Evolutionary conservation across 148 eudicot species (phyloP).

Genomic region (Camellia japonica): DNA sequence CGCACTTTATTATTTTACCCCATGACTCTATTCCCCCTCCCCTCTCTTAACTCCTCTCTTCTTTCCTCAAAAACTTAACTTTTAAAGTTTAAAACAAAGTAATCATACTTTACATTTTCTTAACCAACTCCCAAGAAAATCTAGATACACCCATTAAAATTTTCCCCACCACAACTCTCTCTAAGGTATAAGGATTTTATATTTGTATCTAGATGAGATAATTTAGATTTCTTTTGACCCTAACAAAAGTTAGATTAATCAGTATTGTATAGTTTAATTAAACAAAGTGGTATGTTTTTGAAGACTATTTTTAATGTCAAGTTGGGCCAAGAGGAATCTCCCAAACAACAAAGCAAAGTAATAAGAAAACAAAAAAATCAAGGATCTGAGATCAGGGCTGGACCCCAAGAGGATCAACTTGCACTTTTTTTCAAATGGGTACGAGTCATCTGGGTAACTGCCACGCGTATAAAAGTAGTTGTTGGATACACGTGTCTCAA

Average conservation of each 20-base stretch:
- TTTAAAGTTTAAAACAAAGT: no score
- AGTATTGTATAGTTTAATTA: background rate
- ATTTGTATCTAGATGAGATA: background rate
- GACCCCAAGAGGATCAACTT: constrained; percentile 17
- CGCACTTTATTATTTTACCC: no score
- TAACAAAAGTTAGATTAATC: background rate
- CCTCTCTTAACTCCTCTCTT: no score
- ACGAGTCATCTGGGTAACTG: constrained; percentile 5
- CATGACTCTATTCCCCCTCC: no score
- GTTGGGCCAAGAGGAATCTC: background rate
- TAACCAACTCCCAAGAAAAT: no score
- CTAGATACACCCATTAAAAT: no score
- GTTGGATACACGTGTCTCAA: constrained; percentile 6
- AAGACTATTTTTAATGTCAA: background rate
- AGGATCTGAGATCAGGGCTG: background rate
- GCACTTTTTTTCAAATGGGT: background rate
- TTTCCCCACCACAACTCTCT: no score
- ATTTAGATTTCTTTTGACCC: background rate
- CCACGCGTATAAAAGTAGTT: constrained; percentile 4
- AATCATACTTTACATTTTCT: no score
- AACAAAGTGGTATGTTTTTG: background rate
- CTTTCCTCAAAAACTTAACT: no score
- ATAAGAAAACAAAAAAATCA: no score
- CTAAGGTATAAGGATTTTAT: no score
- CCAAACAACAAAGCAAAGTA: background rate